These are phyloP conservation scores for Brassica carinata DNA, from an alignment of 345 rosid genomes.

Conservation along the genomic window DNA sequence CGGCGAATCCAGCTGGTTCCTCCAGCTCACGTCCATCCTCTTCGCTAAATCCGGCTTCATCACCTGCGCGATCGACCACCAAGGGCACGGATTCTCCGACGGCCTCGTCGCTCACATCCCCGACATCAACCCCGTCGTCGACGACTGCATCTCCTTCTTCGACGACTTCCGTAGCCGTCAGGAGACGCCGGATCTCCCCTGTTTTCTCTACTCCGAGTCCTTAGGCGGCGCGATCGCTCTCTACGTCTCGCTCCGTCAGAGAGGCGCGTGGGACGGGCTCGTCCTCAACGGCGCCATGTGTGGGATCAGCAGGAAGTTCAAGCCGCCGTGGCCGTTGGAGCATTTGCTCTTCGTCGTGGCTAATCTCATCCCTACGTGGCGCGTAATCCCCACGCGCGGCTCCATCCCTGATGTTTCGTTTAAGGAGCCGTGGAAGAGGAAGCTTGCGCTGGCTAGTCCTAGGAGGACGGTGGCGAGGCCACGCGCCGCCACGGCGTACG, in stretches of 20 bases:
- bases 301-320: conserved; percentile 87
- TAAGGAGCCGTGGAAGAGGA: conserved; percentile 85
- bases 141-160: conserved; percentile 78
- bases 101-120: conserved; percentile 80
- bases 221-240: conserved; percentile 91
- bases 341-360: conserved; percentile 67
- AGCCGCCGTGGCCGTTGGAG: conserved; percentile 97
- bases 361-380: conserved; percentile 79
- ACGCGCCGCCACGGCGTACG: conserved; percentile 87
- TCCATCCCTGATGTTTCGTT: conserved; percentile 67
- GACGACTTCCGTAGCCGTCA: conserved; percentile 56
- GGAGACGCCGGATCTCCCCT: conserved; percentile 57
- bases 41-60: conserved; percentile 80
- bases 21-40: conserved; percentile 72
- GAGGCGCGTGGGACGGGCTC: conserved; percentile 75
- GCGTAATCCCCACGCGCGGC: conserved; percentile 87
- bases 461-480: conserved; percentile 65
- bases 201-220: conserved; percentile 85
- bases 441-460: conserved; percentile 72
- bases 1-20: conserved; percentile 82
- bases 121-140: conserved; percentile 75
- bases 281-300: conserved; percentile 94
- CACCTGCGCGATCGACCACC: conserved; percentile 91
- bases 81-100: conserved; percentile 96
- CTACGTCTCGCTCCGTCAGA: conserved; percentile 73